Evolutionary conservation across 148 eudicot species (phyloP).

Genomic region (Heliosperma pusillum): DNA sequence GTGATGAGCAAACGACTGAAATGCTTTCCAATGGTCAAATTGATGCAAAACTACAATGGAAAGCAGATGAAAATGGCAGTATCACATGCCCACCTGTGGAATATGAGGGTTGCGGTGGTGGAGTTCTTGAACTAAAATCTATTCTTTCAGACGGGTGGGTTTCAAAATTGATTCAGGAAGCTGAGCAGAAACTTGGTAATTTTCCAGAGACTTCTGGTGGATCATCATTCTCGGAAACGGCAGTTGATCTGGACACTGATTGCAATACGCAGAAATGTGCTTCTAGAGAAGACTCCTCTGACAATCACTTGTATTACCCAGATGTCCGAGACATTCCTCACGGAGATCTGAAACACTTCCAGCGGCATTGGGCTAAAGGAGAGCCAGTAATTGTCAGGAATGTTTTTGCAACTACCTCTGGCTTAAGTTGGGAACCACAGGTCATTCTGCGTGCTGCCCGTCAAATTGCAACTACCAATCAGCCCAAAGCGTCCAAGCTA

Average conservation of each 20-base stretch:
- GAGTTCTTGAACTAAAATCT: conserved; percentile 37
- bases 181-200: conserved; percentile 29
- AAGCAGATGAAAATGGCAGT: conserved; percentile 38
- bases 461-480: conserved; percentile 30
- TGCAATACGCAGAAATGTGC: conserved; percentile 36
- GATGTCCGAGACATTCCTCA: conserved; percentile 35
- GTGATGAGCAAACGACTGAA: not conserved
- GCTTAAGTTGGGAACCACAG: conserved; percentile 72
- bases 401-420: conserved; percentile 48
- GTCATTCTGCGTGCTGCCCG: conserved; percentile 78
- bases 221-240: conserved; percentile 31
- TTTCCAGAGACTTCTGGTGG: conserved; percentile 7
- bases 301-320: conserved; percentile 49
- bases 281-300: conserved; percentile 39
- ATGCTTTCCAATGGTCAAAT: not conserved
- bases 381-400: conserved; percentile 51
- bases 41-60: conserved; percentile 27
- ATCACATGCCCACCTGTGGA: conserved; percentile 44
- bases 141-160: conserved; percentile 29
- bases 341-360: conserved; percentile 45
- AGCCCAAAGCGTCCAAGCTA: conserved; percentile 18
- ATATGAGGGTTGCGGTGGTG: conserved; percentile 47
- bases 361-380: conserved; percentile 58
- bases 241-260: not conserved
- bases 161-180: conserved; percentile 36